Evolutionary conservation across 768 basidiomycete genomes (phyloP), one percentile per base, ranked within the genome.

Genomic region (Steccherinum ochraceum): DNA sequence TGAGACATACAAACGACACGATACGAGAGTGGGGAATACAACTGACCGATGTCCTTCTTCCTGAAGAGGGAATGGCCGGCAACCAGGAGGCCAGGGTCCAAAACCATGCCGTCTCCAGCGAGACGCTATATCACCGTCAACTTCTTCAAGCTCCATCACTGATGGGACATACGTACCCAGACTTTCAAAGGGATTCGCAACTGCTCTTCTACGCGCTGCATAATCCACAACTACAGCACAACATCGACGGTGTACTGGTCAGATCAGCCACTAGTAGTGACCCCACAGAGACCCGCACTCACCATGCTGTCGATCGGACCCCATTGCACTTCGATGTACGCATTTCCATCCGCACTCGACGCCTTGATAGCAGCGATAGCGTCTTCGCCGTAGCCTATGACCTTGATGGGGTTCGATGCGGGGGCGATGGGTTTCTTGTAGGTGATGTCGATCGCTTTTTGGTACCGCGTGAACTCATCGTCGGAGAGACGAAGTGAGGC

Each of bases 91-190:
- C 20, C 30, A 3, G 46, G 23, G 18, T 10, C 10, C 18, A 48
- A n/a, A 7, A 48, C 46, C 11, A 24, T 21, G 12, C 46, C 46
- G 5, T 48, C 21, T 3, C 46, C 46, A 11, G 46, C 46, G 30
- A 48, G 46, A 7, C 20, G 21, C 46, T 48, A 12, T 25, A 48
- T 5, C 18, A 18, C 23, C 3, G 13, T 48, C 3, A 48, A 25
- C 21, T 12, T 24, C 30, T 35, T n/a, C n/a, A n/a, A n/a, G n/a
- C n/a, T n/a, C n/a, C n/a, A n/a, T n/a, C n/a, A n/a, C n/a, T n/a
- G n/a, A n/a, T n/a, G n/a, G n/a, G n/a, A n/a, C n/a, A n/a, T n/a
- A 40, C 50, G 18, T 18, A 52, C 51, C 51, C 51, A 52, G 27
- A 20, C n/a, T 18, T 41, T 3, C 5, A 52, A 12, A 11, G 51